A percentile compares a stretch with the other conserved stretches of the same genome.
Conservation (phyloP, 495 filamentous ascomycete genomes). For the Rostrohypoxylon terebratum region DNA sequence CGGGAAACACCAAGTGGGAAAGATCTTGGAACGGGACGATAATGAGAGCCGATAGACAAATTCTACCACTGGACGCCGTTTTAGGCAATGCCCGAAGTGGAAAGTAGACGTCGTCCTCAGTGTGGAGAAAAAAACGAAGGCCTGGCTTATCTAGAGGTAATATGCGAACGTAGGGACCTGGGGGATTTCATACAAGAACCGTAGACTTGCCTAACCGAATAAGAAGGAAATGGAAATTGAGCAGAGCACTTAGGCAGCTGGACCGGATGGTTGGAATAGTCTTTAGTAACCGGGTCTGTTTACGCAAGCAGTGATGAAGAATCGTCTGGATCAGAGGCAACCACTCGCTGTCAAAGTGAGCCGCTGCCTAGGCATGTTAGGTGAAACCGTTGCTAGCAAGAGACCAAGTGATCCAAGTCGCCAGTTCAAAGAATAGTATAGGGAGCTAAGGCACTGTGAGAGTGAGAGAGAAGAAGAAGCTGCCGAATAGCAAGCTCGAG, state of each 20-base stretch:
- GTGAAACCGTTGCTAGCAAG: constrained; percentile 24
- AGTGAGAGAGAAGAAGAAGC: constrained; percentile 9
- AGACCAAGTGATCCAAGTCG: constrained; percentile 21
- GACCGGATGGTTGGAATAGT: constrained; percentile 16
- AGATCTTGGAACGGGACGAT: constrained; percentile 51
- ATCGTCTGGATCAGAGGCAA: constrained; percentile 30
- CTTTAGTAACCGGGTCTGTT: constrained; percentile 20
- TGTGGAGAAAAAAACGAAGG: constrained; percentile 48
- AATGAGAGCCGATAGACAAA: constrained; percentile 48
- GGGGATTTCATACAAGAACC: constrained; percentile 40
- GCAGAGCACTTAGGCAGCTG: constrained; percentile 26
- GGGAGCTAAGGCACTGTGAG: constrained; percentile 12
- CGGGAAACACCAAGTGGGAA: constrained; percentile 45
- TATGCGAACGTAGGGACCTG: constrained; percentile 41
- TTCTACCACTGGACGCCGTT: constrained; percentile 49
- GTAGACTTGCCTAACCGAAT: constrained; percentile 32
- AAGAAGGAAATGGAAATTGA: constrained; percentile 28
- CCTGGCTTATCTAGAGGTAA: constrained; percentile 51
- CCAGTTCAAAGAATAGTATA: constrained; percentile 35
- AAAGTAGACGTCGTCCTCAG: constrained; percentile 50
- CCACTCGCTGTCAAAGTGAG: constrained; percentile 45
- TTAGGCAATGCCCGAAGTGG: constrained; percentile 54
- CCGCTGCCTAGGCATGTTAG: constrained; percentile 33
- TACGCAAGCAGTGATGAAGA: constrained; percentile 29
- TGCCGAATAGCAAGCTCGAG: constrained; percentile 24